phyloP scores from a whole-genome alignment of 805 yeast genomes.

The Isabelozyma gotoi region DNA sequence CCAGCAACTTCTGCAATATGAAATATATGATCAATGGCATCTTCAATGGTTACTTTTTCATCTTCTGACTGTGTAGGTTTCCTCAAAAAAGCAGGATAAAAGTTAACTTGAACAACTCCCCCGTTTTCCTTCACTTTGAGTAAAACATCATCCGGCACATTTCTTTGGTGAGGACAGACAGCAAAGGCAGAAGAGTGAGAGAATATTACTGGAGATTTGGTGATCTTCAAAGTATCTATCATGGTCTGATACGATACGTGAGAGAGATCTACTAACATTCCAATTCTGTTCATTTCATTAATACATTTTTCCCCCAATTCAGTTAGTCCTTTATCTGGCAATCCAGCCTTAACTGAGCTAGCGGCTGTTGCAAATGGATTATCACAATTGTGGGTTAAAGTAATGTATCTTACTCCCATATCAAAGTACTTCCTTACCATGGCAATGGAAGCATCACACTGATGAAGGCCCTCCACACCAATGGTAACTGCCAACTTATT shows the following conservation, averaged over 20 bases:
- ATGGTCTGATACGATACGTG: conserved; percentile 51
- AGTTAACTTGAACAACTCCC: conserved; percentile 50
- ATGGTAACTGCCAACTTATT: conserved; percentile 45
- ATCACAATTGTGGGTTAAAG: conserved; percentile 56
- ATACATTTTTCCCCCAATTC: conserved; percentile 40
- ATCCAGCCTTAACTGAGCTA: conserved; percentile 45
- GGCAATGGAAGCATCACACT: conserved; percentile 48
- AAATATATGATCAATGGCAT: conserved; percentile 46
- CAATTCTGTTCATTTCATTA: conserved; percentile 51
- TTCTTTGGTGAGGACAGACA: conserved; percentile 43
- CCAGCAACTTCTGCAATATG: conserved; percentile 45
- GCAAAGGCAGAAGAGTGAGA: conserved; percentile 48
- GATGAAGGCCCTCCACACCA: conserved; percentile 58
- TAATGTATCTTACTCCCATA: conserved; percentile 53
- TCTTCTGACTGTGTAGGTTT: conserved; percentile 15
- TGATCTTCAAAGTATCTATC: conserved; percentile 40
- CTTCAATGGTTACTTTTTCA: conserved; percentile 37
- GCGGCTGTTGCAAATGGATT: conserved; percentile 61
- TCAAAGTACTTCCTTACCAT: conserved; percentile 49
- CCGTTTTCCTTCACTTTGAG: conserved; percentile 35
- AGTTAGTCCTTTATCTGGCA: conserved; percentile 44
- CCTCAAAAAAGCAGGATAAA: conserved; percentile 40
- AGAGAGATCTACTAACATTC: conserved; percentile 52
- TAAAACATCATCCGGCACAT: conserved; percentile 50
- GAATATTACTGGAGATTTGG: conserved; percentile 48